Conservation (phyloP, 2,329 filamentous ascomycete species). For the Penicillium frequentans region DNA sequence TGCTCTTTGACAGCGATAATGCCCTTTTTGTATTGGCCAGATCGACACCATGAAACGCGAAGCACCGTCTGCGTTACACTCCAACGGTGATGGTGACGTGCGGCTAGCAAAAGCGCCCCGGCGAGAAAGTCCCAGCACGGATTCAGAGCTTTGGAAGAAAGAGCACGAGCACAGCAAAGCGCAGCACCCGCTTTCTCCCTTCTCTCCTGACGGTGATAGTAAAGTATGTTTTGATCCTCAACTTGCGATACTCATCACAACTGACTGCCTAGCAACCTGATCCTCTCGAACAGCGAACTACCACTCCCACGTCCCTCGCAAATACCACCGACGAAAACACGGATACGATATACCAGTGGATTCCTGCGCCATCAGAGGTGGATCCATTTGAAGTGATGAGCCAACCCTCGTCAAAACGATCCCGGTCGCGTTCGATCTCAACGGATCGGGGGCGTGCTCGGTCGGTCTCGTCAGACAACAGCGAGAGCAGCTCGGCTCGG, state of each 20-base stretch:
- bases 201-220: background rate
- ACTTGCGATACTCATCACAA: background rate
- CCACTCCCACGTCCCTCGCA: background rate
- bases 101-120: background rate
- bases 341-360: too few relatives aligned
- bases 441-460: too few relatives aligned
- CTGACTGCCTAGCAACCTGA: background rate
- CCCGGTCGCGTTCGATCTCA: too few relatives aligned
- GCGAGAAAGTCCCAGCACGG: background rate
- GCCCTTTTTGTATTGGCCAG: background rate
- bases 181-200: background rate
- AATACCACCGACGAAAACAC: background rate
- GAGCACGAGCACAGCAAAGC: background rate
- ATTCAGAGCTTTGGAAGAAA: background rate
- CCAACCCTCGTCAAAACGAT: too few relatives aligned
- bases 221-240: background rate
- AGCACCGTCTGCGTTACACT: background rate
- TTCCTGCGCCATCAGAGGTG: too few relatives aligned
- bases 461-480: too few relatives aligned
- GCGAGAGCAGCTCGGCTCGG: too few relatives aligned
- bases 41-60: constrained; percentile 1
- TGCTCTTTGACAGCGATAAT: background rate
- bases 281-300: background rate
- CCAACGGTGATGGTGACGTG: constrained; percentile 1
- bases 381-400: too few relatives aligned